phyloP scores from a whole-genome alignment of 768 basidiomycete genomes.

The Lactifluus hygrophoroides region DNA sequence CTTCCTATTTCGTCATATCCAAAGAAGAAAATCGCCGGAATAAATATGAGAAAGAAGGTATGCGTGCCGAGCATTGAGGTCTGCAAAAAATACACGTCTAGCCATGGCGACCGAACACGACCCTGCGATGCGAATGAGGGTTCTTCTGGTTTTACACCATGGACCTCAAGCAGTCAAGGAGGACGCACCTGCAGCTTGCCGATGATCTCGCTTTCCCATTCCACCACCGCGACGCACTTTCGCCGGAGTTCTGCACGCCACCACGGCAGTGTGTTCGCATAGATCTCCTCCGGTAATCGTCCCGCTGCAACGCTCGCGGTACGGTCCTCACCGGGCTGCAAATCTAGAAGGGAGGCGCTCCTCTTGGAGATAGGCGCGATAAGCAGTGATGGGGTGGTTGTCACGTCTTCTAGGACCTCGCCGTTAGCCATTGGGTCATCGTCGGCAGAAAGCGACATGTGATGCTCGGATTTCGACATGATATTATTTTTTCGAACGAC shows the following conservation, averaged over 20 bases:
- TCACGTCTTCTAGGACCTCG: not conserved
- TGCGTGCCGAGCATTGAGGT: conserved; percentile 76
- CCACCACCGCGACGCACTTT: conserved; percentile 42
- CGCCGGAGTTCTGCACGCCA: conserved; percentile 60
- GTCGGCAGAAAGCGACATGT: not conserved
- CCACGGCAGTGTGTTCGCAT: conserved; percentile 50
- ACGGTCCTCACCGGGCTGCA: not conserved
- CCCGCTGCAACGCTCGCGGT: conserved; percentile 22
- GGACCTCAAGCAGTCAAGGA: conserved; percentile 8
- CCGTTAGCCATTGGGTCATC: not conserved
- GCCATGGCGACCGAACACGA: conserved; percentile 49
- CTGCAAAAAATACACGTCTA: conserved; percentile 80
- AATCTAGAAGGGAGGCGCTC: not conserved
- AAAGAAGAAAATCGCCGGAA: conserved; percentile 87
- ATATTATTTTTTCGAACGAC: too few species aligned
- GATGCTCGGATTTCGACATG: not conserved
- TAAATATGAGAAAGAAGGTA: conserved; percentile 86
- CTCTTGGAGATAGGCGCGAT: not conserved
- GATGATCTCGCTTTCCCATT: conserved; percentile 50
- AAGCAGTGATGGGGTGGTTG: not conserved
- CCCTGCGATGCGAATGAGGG: conserved; percentile 29
- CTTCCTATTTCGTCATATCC: conserved; percentile 62
- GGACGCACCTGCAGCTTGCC: conserved; percentile 56
- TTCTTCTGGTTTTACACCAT: not conserved
- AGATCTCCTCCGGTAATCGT: conserved; percentile 40